These are phyloP conservation scores for Plasmodium coatneyi DNA, from an alignment of 169 alveolate genomes.

Conservation along the genomic window DNA sequence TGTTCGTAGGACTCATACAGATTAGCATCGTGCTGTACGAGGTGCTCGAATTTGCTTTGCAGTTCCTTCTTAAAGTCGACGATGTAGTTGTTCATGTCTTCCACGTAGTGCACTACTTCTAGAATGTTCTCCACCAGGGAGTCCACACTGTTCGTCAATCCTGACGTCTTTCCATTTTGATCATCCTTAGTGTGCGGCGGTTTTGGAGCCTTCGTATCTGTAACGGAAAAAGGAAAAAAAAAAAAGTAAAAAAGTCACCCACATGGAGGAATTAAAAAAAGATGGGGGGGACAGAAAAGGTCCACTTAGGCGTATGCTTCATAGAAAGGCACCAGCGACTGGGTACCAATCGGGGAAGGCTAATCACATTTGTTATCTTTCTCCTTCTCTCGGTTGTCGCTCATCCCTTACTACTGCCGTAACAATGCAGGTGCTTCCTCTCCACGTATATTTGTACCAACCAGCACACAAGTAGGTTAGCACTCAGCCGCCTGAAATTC, in stretches of 20 bases:
- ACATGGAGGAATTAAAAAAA: neutral
- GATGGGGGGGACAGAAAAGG: neutral
- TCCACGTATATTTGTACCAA: slow-evolving; percentile 9
- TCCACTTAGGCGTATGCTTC: neutral
- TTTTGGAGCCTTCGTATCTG: neutral
- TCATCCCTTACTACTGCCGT: slow-evolving; percentile 5
- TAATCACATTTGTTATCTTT: neutral
- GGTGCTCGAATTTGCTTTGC: slow-evolving; percentile 21
- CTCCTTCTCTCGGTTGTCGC: neutral
- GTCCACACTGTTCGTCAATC: slow-evolving; percentile 6
- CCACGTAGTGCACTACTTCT: slow-evolving; percentile 34
- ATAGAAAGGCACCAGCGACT: neutral
- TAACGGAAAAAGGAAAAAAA: neutral
- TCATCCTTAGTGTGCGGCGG: neutral
- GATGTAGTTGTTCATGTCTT: slow-evolving; percentile 48
- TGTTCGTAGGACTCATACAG: slow-evolving; percentile 50
- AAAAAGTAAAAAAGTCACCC: neutral
- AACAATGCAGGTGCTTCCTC: neutral
- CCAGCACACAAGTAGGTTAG: slow-evolving; percentile 3
- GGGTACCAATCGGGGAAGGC: neutral
- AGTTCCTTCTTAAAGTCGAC: slow-evolving; percentile 55
- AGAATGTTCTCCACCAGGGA: slow-evolving; percentile 31
- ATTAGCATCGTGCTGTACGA: slow-evolving; percentile 35
- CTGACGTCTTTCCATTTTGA: neutral
- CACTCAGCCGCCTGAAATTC: slow-evolving; percentile 2